Base-by-base conservation (phyloP, 768 basidiomycete species). In the Boletales sp. region DNA sequence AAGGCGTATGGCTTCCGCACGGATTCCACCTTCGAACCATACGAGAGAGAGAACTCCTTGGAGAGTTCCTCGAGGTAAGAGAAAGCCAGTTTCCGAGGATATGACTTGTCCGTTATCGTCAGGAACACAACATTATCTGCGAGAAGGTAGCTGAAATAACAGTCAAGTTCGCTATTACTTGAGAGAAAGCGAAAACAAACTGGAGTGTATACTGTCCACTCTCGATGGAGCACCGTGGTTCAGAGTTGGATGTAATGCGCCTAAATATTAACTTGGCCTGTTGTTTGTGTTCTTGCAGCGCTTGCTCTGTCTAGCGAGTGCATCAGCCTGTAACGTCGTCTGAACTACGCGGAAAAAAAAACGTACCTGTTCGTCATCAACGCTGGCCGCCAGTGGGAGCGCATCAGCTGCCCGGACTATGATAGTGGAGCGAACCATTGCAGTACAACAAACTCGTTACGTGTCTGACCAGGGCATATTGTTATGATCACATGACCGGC, bases 1-100 rank as follows among this genome's bases (percentile, higher is more conserved):
- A 98, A 98, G 21, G 97, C 95, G 67, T 99, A 99, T n/a, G 97
- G 97, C 68, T 95, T 92, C 56, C 92, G 82, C 15, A 88, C 87
- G 15, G 82, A 78, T 61, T 97, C 95, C 17, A 98, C 91, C 69
- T 93, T 95, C 6, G 90, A 77, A 10, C 93, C 97, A 69, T 98
- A 99, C 7, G 89, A 89, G 45, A 82, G 81, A 35, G 87, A 80
- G 65, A 99, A 99, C 70, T 99, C 97, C 64, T 97, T 98, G 19
- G 90, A 89, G 39, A 99, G 78, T 70, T 99, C 97, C 58, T 97
- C 94, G 43, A 99, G 80, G 70, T 93, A 99, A 8, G 94, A 94
- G 72, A 99, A 99, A 1, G 94, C 94, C 31, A 98, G 82, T 69
- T 98, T 98, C 52, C 95, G 80, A 18, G 94, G 94, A 72, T 97